These are phyloP conservation scores for Cylindrotheca fusiformis DNA, from an alignment of 108 stramenopile genomes.

Conservation along the genomic window DNA sequence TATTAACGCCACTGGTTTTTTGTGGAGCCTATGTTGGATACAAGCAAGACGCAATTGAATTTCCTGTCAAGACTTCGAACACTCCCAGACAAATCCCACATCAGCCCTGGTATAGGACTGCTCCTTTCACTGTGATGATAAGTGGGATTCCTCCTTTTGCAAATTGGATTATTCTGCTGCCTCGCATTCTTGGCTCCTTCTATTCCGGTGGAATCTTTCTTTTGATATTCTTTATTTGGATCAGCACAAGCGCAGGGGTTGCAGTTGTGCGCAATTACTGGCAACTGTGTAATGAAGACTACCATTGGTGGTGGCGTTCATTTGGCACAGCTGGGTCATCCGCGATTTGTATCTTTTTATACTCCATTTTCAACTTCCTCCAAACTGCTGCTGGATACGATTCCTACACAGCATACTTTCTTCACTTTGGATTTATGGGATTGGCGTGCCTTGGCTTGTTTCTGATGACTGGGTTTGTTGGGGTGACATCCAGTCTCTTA, in stretches of 20 bases:
- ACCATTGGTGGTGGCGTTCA: slow-evolving; percentile 97
- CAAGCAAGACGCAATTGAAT: slow-evolving; percentile 82
- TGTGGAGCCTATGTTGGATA: slow-evolving; percentile 91
- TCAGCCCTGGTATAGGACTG: slow-evolving; percentile 77
- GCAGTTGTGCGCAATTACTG: slow-evolving; percentile 91
- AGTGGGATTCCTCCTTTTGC: slow-evolving; percentile 91
- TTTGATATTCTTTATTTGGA: slow-evolving; percentile 81
- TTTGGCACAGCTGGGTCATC: slow-evolving; percentile 76
- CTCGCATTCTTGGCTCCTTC: slow-evolving; percentile 88
- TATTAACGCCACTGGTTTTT: slow-evolving; percentile 87
- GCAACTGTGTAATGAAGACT: slow-evolving; percentile 90
- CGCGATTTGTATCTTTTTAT: slow-evolving; percentile 84
- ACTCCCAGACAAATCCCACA: slow-evolving; percentile 85
- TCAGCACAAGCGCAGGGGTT: slow-evolving; percentile 88
- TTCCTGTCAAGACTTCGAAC: slow-evolving; percentile 74
- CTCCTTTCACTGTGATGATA: slow-evolving; percentile 61
- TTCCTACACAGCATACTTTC: slow-evolving; percentile 65
- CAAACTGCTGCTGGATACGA: slow-evolving; percentile 62
- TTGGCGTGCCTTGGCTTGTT: slow-evolving; percentile 82
- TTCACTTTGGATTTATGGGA: no score
- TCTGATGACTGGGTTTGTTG: slow-evolving; percentile 86
- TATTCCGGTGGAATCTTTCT: slow-evolving; percentile 92
- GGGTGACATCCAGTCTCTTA: slow-evolving; percentile 74
- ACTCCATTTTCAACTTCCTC: slow-evolving; percentile 80
- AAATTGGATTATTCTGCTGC: slow-evolving; percentile 85